These are phyloP conservation scores for Umbellularia californica DNA, from an alignment of 164 flowering plant genomes.

Conservation along the genomic window DNA sequence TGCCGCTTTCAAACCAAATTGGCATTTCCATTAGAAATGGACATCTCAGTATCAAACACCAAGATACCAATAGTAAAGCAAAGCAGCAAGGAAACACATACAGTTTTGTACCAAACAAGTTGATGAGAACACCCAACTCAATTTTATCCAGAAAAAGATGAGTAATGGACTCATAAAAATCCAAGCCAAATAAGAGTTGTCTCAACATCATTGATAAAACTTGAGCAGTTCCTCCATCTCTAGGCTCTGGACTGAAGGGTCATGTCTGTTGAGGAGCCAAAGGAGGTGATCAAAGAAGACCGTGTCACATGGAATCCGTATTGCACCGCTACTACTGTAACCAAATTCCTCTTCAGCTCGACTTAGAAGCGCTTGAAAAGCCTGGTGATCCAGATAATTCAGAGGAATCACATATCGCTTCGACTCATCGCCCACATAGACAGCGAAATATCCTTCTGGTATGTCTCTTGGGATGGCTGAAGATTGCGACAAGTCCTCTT, in stretches of 20 bases:
- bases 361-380: not conserved
- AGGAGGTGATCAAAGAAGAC: slow-evolving; percentile 20
- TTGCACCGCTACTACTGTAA: slow-evolving; percentile 7
- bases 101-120: not conserved
- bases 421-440: slow-evolving; percentile 11
- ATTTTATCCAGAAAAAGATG: not conserved
- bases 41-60: not conserved
- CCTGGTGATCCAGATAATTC: slow-evolving; percentile 5
- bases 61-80: not conserved
- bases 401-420: slow-evolving; percentile 17
- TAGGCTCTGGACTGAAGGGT: slow-evolving; percentile 10
- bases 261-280: slow-evolving; percentile 13
- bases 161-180: not conserved
- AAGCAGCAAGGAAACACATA: too few species aligned
- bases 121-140: not conserved
- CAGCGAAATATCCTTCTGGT: slow-evolving; percentile 14
- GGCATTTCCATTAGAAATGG: not conserved
- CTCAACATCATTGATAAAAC: slow-evolving; percentile 4
- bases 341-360: slow-evolving; percentile 19
- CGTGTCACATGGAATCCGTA: slow-evolving; percentile 14
- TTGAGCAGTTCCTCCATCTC: slow-evolving; percentile 10
- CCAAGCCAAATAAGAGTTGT: too few species aligned
- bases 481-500: not conserved
- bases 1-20: not conserved
- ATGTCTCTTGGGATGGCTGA: slow-evolving; percentile 8